A percentile compares a stretch with the other conserved stretches of the same genome.
Conservation (phyloP, 768 basidiomycete species). For the Hericium alpestre region DNA sequence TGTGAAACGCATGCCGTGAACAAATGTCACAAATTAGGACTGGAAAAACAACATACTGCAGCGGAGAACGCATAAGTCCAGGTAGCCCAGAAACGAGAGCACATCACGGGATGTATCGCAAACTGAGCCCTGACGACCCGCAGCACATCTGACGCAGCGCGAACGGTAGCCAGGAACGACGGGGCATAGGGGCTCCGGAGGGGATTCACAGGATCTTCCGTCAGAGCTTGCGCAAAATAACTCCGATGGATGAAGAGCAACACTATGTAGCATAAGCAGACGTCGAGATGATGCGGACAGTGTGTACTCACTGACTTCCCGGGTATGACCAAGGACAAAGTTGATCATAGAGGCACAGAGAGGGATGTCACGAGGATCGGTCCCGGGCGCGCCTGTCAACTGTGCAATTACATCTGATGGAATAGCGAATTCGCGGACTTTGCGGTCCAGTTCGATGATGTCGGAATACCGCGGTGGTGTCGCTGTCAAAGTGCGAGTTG, state of each 20-base stretch:
- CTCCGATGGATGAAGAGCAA: slow-evolving; percentile 45
- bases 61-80: slow-evolving; percentile 51
- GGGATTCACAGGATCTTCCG: slow-evolving; percentile 36
- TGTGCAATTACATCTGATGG: slow-evolving; percentile 34
- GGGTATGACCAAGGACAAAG: slow-evolving; percentile 25
- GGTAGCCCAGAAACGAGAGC: slow-evolving; percentile 44
- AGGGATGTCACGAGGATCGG: slow-evolving; percentile 14
- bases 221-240: slow-evolving; percentile 47
- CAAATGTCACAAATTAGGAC: slow-evolving; percentile 7
- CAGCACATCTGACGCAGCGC: slow-evolving; percentile 38
- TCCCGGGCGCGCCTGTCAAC: slow-evolving; percentile 19
- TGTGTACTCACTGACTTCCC: slow-evolving; percentile 24
- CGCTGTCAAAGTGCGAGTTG: slow-evolving; percentile 48
- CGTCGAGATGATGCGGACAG: neutral
- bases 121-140: slow-evolving; percentile 31
- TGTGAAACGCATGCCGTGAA: slow-evolving; percentile 16
- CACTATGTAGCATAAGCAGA: slow-evolving; percentile 22
- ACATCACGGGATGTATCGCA: slow-evolving; percentile 32
- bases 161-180: slow-evolving; percentile 43
- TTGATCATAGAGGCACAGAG: slow-evolving; percentile 26
- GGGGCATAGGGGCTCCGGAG: slow-evolving; percentile 35
- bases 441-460: slow-evolving; percentile 39
- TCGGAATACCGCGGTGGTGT: slow-evolving; percentile 48
- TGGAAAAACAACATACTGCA: slow-evolving; percentile 36
- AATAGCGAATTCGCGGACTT: slow-evolving; percentile 54